phyloP scores from a whole-genome alignment of 129 eudicot genomes.

The Apium graveolens region DNA sequence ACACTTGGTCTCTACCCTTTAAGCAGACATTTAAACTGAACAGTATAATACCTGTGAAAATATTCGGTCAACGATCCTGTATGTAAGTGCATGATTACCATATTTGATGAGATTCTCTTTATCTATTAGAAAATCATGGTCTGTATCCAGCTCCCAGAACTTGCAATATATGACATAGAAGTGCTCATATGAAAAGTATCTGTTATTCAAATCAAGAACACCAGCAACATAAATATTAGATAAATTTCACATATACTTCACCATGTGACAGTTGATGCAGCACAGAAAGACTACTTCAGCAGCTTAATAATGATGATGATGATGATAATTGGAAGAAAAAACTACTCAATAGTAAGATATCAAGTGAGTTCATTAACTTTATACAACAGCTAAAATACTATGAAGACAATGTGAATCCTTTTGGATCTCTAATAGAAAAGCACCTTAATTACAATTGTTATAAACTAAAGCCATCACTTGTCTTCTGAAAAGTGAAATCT shows the following conservation, averaged over 20 bases:
- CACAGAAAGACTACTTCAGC: not conserved
- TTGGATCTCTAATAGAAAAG: not conserved
- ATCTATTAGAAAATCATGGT: slow-evolving; percentile 70
- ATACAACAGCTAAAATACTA: not conserved
- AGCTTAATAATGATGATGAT: not conserved
- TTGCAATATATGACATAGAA: slow-evolving; percentile 65
- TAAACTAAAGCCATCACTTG: not conserved
- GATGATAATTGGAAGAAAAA: too few relatives aligned
- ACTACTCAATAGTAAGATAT: not conserved
- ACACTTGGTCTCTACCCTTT: not conserved
- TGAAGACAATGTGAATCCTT: not conserved
- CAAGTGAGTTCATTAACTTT: not conserved
- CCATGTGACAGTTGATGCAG: not conserved
- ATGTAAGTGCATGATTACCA: slow-evolving; percentile 67
- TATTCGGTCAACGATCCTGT: slow-evolving; percentile 65
- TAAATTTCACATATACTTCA: not conserved
- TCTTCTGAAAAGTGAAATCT: not conserved
- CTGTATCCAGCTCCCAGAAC: slow-evolving; percentile 72
- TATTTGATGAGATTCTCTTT: slow-evolving; percentile 66
- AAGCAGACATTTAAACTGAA: not conserved
- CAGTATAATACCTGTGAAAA: slow-evolving; percentile 46
- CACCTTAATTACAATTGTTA: not conserved
- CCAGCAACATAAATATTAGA: not conserved
- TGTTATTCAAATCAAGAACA: slow-evolving; percentile 11
- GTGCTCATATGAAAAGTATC: slow-evolving; percentile 70